Base-by-base conservation (phyloP, 2,329 filamentous ascomycete genomes). In the Alternaria hordeiaustralica region DNA sequence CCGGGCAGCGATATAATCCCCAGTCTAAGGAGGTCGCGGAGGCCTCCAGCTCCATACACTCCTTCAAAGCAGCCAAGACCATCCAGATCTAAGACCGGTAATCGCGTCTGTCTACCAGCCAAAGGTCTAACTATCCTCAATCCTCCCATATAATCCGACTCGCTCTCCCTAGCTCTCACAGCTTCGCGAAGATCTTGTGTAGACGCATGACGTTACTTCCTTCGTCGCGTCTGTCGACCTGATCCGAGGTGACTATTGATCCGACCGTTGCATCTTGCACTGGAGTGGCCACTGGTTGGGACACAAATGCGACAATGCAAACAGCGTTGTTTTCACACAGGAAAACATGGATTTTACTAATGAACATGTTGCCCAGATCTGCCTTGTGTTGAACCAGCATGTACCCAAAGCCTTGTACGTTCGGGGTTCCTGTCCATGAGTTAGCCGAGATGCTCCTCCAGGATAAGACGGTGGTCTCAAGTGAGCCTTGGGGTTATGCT, bases 321-420 rank as follows among this genome's bases (percentile, higher is more conserved):
- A 64, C 56, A 41, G 15, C 30, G 30, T 62, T 13, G 4, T 51
- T 65, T 20, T 68, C 60, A 3, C 59, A 62, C 12, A 47, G 25
- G 49, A 73, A 71, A 3, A 71, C 62, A 20, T 66, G 65, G 11
- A 70, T 49, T 26, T 64, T 64, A 44, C 61, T 55, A 41, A 74
- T 65, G 43, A 61, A 70, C 59, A 69, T 68, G 46, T 68, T 65
- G 8, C 63, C 67, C 11, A 71, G 36, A 18, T 65, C 45, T 6
- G 63, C 58, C 46, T 72, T 74, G 28, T 73, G 71, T 53, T 69
- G 63, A 5, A 71, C 55, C 3, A 74, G 58, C 21, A 73, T 63
- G 44, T 71, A 71, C 2, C 63, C 70, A 25, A 68, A 71, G 18
- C 68, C 68, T 53, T 63, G 65, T 1, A 71, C 33, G 20, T 71